Base-by-base conservation (phyloP, 2,329 filamentous ascomycete species). In the Pseudogymnoascus sp. region DNA sequence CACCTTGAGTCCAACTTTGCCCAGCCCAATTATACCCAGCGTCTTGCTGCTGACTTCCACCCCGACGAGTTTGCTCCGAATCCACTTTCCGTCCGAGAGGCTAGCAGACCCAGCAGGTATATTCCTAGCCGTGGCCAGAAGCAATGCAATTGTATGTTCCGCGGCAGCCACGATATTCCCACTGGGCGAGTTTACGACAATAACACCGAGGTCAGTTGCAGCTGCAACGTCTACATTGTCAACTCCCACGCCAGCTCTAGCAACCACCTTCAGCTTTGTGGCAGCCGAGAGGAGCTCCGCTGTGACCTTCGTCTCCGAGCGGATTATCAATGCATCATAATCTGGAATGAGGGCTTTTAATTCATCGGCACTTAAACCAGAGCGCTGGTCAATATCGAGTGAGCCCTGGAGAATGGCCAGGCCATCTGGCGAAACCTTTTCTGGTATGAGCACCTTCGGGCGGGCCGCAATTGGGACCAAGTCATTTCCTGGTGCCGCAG, bases 161-260 rank as follows among this genome's bases (percentile, higher is more conserved):
- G 89, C 89, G 0, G 89, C 90, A 0, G 90, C 89, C 62, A 88
- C 83, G 66, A 92, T 91, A 70, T 94, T 94, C 1, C 90, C 90
- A 15, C 83, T 82, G 0, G 90, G 89, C 25, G 84, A 88, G 72
- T 93, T 94, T 61, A 93, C 86, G 2, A 94, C 89, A 58, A 92
- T 86, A 63, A 93, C 85, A 18, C 90, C 90, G 60, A 85, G 78
- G 38, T 81, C 78, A 0, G 89, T 93, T 2, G 89, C 89, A 6
- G 84, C 82, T 35, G 83, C 77, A 0, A 93, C 86, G 70, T 93
- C 81, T 57, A 94, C 89, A 74, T 93, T 92, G 75, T 93, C 89
- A 22, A 93, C 88, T 33, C 88, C 90, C 1, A 93, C 90, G 11
- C 90, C 90, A 11, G 90, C 90, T 63, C 90, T 80, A 2, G 89